Percentiles rank a stretch among this genome's conserved stretches.
phyloP scores from a whole-genome alignment of 192 early-diverging fungal genomes.

The Backusella tarrabulga region DNA sequence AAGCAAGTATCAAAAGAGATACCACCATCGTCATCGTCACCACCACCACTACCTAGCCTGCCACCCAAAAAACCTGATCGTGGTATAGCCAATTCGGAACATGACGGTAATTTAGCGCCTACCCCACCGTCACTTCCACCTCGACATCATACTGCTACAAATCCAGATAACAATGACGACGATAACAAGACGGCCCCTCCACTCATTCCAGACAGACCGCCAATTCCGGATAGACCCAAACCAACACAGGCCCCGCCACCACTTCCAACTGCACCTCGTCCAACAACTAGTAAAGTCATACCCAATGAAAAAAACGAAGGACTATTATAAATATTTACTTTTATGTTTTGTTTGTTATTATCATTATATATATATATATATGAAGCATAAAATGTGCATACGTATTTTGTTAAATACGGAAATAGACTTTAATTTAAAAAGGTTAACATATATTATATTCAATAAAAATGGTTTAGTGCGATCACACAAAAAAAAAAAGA shows the following conservation, averaged over 20 bases:
- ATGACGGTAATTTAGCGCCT: neutral
- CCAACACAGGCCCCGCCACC: neutral
- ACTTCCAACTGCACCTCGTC: slow-evolving; percentile 4
- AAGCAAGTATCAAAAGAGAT: neutral
- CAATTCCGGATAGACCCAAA: neutral
- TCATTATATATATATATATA: neutral
- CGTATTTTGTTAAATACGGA: neutral
- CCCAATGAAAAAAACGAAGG: neutral
- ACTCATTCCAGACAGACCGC: neutral
- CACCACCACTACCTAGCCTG: neutral
- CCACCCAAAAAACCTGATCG: slow-evolving; percentile 1
- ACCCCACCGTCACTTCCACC: neutral
- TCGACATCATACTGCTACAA: neutral
- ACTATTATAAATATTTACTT: neutral
- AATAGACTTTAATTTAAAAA: slow-evolving; percentile 5
- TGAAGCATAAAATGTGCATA: neutral
- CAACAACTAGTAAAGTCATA: neutral
- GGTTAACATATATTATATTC: neutral
- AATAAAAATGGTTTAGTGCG: neutral
- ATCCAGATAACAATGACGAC: neutral
- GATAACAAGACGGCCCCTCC: neutral
- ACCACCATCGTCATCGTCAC: neutral
- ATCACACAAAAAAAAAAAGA: neutral
- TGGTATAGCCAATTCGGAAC: neutral
- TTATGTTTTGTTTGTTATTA: neutral